A percentile compares a stretch with the other conserved stretches of the same genome.
phyloP scores from a whole-genome alignment of 2,329 filamentous ascomycete species.

The Sclerotinia borealis region DNA sequence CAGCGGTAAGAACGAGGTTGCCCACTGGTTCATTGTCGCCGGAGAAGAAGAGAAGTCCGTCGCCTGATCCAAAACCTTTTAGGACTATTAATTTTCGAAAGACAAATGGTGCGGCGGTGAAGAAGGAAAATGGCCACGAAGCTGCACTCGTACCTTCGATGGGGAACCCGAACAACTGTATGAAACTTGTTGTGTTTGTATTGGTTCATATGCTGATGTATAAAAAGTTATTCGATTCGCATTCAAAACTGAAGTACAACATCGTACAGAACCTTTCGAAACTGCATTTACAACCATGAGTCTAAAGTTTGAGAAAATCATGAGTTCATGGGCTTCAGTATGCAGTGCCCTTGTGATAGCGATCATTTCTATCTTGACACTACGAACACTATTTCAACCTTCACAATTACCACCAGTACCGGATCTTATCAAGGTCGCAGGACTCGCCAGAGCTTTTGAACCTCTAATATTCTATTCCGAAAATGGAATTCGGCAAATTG shows the following conservation, averaged over 20 bases:
- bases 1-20: slow-evolving; percentile 34
- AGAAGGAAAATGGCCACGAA: slow-evolving; percentile 26
- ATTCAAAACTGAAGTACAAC: slow-evolving; percentile 79
- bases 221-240: slow-evolving; percentile 77
- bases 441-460: slow-evolving; percentile 85
- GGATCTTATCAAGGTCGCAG: slow-evolving; percentile 85
- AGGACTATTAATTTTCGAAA: slow-evolving; percentile 34
- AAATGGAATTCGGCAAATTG: slow-evolving; percentile 77
- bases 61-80: slow-evolving; percentile 39
- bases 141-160: slow-evolving; percentile 16
- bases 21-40: slow-evolving; percentile 49
- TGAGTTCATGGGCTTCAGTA: slow-evolving; percentile 63
- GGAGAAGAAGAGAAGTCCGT: slow-evolving; percentile 49
- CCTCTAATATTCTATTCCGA: slow-evolving; percentile 94
- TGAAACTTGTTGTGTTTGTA: slow-evolving; percentile 22
- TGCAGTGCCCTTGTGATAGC: slow-evolving; percentile 55
- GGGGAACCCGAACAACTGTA: slow-evolving; percentile 45
- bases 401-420: slow-evolving; percentile 60
- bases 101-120: slow-evolving; percentile 33
- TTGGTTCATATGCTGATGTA: slow-evolving; percentile 19
- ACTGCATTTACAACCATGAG: slow-evolving; percentile 60
- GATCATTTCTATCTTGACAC: slow-evolving; percentile 57
- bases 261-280: slow-evolving; percentile 79
- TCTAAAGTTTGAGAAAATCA: slow-evolving; percentile 52
- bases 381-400: slow-evolving; percentile 64